Base-by-base conservation (phyloP, 148 eudicot genomes). In the Diospyros kaki region DNA sequence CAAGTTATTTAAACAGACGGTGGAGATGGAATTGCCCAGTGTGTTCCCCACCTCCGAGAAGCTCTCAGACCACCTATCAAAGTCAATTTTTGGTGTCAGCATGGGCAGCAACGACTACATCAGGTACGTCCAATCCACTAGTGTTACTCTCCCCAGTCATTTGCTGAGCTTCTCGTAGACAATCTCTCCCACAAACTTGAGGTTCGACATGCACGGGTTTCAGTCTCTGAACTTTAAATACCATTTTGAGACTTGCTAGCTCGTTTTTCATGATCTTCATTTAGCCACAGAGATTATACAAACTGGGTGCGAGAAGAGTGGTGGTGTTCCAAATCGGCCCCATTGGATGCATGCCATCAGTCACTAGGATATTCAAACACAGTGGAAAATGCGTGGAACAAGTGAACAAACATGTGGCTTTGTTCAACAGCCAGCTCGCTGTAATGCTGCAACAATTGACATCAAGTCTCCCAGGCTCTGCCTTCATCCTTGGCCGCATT, bases 311-410 rank as follows among this genome's bases (percentile, higher is more conserved):
- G 3, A 85, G 94, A 76, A 92, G 89, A 76, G 50, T 89, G 4
- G 77, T 90, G 1, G 61, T 82, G 77, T 89, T 88, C 44, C 85
- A 88, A 72, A 48, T 92, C 2, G 89, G 90, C 2, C 92, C 91
- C 0, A 66, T 89, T 62, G 97, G 97, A 11, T 92, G 97, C 81
- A 77, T 88, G 14, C 90, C 93, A 6, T 77, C 89, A 9, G 44
- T 75, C 10, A 77, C 77, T 2, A 85, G 64, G 66, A 39, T 17
- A 1, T 46, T 50, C 1, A 79, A 83, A 39, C 82, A 60, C 43
- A 80, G 12, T 2, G 88, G 82, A 45, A 62, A 43, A 68, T 89
- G 97, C 15, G 90, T 78, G 7, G 89, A 88, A 51, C 74, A 80
- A 17, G 69, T 84, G 15, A 89, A 89, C 71, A 13, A 66, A 39